Percentiles rank a stretch among this genome's conserved stretches.
Conservation (phyloP, 768 basidiomycete species). For the Cystoderma amianthinum region DNA sequence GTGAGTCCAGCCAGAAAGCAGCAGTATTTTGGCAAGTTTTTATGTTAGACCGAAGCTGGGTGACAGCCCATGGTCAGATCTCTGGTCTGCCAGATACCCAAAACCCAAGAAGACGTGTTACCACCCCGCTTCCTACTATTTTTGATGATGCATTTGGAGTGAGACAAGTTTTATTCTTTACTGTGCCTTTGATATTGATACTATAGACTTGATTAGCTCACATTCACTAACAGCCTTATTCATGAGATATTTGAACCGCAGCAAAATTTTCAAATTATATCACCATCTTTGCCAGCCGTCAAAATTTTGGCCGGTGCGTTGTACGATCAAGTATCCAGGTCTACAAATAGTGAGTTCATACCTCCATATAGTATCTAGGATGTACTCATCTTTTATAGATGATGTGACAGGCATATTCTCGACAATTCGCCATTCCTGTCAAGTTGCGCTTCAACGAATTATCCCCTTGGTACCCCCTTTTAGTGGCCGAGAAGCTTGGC, state of each 20-base stretch:
- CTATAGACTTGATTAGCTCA: no score
- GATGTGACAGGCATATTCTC: conserved; percentile 9
- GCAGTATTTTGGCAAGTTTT: conserved; percentile 58
- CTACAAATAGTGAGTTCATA: conserved; percentile 8
- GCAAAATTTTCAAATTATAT: no score
- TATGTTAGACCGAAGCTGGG: conserved; percentile 56
- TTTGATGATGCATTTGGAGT: no score
- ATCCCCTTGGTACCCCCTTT: conserved; percentile 29
- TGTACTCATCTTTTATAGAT: no score
- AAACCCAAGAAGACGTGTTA: conserved; percentile 37
- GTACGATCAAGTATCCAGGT: conserved; percentile 45
- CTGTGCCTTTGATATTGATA: no score
- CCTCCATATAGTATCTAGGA: conserved; percentile 1
- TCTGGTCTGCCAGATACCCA: conserved; percentile 46
- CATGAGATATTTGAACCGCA: no score
- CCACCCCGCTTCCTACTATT: conserved; percentile 43
- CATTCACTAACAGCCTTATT: no score
- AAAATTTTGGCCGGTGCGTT: conserved; percentile 45
- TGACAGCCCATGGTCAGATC: conserved; percentile 46
- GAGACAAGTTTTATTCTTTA: no score
- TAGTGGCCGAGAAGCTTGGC: conserved; percentile 23
- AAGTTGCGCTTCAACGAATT: conserved; percentile 39
- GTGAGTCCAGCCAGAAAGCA: conserved; percentile 36
- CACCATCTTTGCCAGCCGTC: no score
- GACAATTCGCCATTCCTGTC: conserved; percentile 33